Base-by-base conservation (phyloP, 257 asterid genomes). In the Mentha longifolia region DNA sequence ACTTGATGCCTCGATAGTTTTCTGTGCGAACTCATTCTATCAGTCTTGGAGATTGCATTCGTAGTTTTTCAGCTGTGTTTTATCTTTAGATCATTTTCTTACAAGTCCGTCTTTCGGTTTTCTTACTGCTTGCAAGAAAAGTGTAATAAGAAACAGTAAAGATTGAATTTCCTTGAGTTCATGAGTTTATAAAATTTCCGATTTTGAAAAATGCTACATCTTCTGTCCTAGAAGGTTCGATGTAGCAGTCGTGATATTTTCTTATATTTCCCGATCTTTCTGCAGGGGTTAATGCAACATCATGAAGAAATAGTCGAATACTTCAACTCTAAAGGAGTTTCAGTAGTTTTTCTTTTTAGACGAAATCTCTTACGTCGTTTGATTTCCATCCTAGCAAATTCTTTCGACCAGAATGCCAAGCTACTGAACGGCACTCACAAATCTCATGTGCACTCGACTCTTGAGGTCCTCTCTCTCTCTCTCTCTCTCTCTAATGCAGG, bases 391-490 rank as follows among this genome's bases (percentile, higher is more conserved):
- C 90, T 91, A 15, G 96, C 97, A 56, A 94, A 94, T 81, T 86
- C 97, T 28, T 91, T 89, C 57, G 99, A 94, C 82, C 97, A 86
- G 75, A 80, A 81, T 67, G 88, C 96, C 70, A 94, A 89, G 85
- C 83, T 76, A 60, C 77, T 91, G n/a, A 94, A 94, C 50, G 99
- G 99, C 79, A 94, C 97, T 19, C 97, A 94, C 86, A 94, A 91
- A 77, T 94, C 99, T 33, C 99, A 94, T 50, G 96, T 89, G 66
- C 99, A 94, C 81, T 88, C 96, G 7, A 74, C 87, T 42, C 76
- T 75, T 20, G 99, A 91, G 97, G 98, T 94, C 54, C 67, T 28
- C 70, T 64, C 78, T 42, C 72, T 28, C 76, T 56, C 7, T 61
- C 11, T 14, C 5, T 17, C 7, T 43, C 0, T 57, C 14, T 14